Percentiles rank a stretch among this genome's conserved stretches.
Evolutionary conservation across 768 basidiomycete species (phyloP).

Genomic region (Pholiota conissans): DNA sequence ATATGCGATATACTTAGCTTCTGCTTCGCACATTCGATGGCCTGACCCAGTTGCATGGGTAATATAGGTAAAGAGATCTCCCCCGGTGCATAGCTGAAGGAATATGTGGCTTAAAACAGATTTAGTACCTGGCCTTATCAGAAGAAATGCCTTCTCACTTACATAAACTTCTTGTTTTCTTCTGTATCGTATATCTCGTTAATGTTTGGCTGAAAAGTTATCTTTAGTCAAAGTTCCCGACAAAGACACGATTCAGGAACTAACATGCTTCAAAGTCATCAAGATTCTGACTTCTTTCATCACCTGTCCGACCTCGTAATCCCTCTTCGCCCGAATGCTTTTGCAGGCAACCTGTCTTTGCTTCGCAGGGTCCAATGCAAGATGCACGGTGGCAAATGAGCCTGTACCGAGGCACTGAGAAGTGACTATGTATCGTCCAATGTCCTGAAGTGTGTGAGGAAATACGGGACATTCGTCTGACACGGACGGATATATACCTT

Average conservation of each 20-base stretch:
- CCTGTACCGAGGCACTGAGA: constrained; percentile 80
- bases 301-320: constrained; percentile 56
- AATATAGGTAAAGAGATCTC: constrained; percentile 87
- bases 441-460: constrained; percentile 41
- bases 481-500: too few species aligned
- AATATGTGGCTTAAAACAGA: constrained; percentile 64
- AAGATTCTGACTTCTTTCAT: constrained; percentile 82
- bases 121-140: background rate
- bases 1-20: constrained; percentile 83
- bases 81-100: constrained; percentile 82
- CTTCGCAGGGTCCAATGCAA: constrained; percentile 64
- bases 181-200: constrained; percentile 76
- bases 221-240: background rate
- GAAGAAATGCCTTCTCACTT: constrained; percentile 16
- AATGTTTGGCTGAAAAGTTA: constrained; percentile 65
- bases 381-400: constrained; percentile 80
- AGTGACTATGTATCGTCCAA: constrained; percentile 73
- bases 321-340: constrained; percentile 66
- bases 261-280: constrained; percentile 69
- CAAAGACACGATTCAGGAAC: constrained; percentile 16
- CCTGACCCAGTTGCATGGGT: constrained; percentile 53
- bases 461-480: too few species aligned
- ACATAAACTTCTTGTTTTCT: constrained; percentile 61
- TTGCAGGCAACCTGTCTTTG: constrained; percentile 84
- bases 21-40: constrained; percentile 67